Evolutionary conservation across 1,284 basidiomycete genomes (phyloP).

Genomic region (Psilocybe mexicana): DNA sequence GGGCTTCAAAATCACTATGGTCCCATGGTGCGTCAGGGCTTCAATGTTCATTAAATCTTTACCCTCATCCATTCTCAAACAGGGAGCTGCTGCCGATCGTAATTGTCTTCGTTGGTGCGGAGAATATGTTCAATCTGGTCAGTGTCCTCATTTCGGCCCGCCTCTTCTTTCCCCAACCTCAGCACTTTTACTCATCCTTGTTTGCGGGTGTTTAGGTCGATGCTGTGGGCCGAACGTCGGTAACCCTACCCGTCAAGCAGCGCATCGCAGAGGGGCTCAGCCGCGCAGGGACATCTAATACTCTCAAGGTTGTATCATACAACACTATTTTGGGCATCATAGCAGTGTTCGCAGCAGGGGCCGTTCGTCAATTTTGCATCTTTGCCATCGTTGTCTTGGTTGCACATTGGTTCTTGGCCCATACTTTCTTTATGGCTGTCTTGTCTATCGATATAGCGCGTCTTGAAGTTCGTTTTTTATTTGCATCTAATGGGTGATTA

Average conservation of each 20-base stretch:
- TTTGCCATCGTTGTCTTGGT: conserved; percentile 94
- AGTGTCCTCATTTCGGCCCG: conserved; percentile 3
- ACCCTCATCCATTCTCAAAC: conserved; percentile 6
- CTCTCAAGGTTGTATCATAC: conserved; percentile 88
- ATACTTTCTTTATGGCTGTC: conserved; percentile 90
- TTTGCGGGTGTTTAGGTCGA: conserved; percentile 52
- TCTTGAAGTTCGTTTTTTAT: conserved; percentile 60
- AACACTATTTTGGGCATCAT: conserved; percentile 81
- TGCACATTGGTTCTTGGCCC: conserved; percentile 94
- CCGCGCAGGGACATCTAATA: conserved; percentile 88
- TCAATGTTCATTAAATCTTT: conserved; percentile 1
- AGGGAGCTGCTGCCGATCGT: conserved; percentile 91
- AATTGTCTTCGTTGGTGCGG: conserved; percentile 93
- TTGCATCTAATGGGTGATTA: neutral
- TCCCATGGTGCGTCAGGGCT: conserved; percentile 68
- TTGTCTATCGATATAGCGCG: conserved; percentile 90
- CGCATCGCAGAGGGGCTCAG: conserved; percentile 89
- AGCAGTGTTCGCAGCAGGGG: conserved; percentile 75
- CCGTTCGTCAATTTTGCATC: conserved; percentile 90
- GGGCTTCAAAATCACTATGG: conserved; percentile 83
- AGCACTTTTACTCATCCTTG: conserved; percentile 4
- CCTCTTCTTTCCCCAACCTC: neutral
- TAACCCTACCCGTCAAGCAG: conserved; percentile 89
- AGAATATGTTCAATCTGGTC: conserved; percentile 96
- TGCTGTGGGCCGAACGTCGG: conserved; percentile 87